Evolutionary conservation across 1,139 yeast genomes (phyloP).

Genomic region (Pichia sp.): DNA sequence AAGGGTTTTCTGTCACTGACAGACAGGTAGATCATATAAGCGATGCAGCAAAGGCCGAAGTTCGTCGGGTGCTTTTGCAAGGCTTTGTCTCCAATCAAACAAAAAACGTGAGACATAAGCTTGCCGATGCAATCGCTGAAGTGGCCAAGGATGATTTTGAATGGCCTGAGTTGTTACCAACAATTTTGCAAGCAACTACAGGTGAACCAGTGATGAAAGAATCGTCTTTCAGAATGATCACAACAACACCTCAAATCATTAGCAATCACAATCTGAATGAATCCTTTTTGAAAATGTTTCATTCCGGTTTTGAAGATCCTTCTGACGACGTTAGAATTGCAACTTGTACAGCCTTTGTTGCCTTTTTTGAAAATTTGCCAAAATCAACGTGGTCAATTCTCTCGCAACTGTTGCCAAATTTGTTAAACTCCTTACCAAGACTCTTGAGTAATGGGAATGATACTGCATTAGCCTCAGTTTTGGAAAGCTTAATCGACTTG

Average conservation of each 20-base stretch:
- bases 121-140: slow-evolving; percentile 92
- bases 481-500: slow-evolving; percentile 82
- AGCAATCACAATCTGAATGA: slow-evolving; percentile 49
- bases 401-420: slow-evolving; percentile 73
- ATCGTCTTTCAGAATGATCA: slow-evolving; percentile 82
- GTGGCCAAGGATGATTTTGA: slow-evolving; percentile 65
- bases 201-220: slow-evolving; percentile 77
- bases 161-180: slow-evolving; percentile 79
- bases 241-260: slow-evolving; percentile 78
- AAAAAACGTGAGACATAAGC: slow-evolving; percentile 77
- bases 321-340: slow-evolving; percentile 84
- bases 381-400: slow-evolving; percentile 72
- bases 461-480: slow-evolving; percentile 75
- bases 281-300: slow-evolving; percentile 65
- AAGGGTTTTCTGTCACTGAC: slow-evolving; percentile 54
- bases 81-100: slow-evolving; percentile 70
- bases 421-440: slow-evolving; percentile 83
- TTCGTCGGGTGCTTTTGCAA: slow-evolving; percentile 59
- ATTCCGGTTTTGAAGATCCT: slow-evolving; percentile 71
- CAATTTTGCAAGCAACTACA: slow-evolving; percentile 56
- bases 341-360: slow-evolving; percentile 88
- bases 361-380: slow-evolving; percentile 79
- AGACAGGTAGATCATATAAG: slow-evolving; percentile 72
- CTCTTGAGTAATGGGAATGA: slow-evolving; percentile 76
- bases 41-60: slow-evolving; percentile 54